Conservation (phyloP, 495 filamentous ascomycete species). For the Penicillium simplicissimum region DNA sequence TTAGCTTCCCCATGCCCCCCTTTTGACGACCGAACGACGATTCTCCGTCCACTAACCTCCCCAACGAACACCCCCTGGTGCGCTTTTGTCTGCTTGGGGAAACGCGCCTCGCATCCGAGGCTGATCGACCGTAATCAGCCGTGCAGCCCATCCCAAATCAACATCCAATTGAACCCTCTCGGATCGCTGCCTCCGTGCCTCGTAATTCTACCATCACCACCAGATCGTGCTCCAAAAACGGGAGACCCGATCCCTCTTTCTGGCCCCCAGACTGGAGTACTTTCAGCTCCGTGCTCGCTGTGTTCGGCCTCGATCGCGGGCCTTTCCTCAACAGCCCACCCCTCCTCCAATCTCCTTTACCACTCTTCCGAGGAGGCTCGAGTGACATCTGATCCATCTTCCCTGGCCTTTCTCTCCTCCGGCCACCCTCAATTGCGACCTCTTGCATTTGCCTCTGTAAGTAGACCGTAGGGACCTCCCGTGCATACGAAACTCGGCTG, state of each 20-base stretch:
- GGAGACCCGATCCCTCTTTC: slow-evolving; percentile 3
- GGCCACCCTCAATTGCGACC: slow-evolving; percentile 7
- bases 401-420: background rate
- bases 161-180: slow-evolving; percentile 8
- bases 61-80: slow-evolving; percentile 43
- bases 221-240: slow-evolving; percentile 14
- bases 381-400: slow-evolving; percentile 18
- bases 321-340: slow-evolving; percentile 15
- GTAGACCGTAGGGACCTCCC: slow-evolving; percentile 20
- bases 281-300: background rate
- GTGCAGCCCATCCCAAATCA: background rate
- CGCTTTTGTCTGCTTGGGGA: slow-evolving; percentile 16
- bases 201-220: slow-evolving; percentile 11
- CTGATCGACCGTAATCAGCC: slow-evolving; percentile 24
- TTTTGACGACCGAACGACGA: background rate
- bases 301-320: slow-evolving; percentile 18
- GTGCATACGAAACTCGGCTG: slow-evolving; percentile 24
- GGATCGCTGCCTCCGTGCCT: slow-evolving; percentile 24
- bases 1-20: slow-evolving; percentile 38
- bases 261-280: slow-evolving; percentile 1
- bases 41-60: background rate
- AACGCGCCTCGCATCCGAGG: slow-evolving; percentile 29
- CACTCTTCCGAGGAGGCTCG: slow-evolving; percentile 14
- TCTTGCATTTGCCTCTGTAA: slow-evolving; percentile 18
- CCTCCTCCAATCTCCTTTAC: slow-evolving; percentile 6